Conservation (phyloP, 441 rosid genomes). For the Gossypium gossypioides region DNA sequence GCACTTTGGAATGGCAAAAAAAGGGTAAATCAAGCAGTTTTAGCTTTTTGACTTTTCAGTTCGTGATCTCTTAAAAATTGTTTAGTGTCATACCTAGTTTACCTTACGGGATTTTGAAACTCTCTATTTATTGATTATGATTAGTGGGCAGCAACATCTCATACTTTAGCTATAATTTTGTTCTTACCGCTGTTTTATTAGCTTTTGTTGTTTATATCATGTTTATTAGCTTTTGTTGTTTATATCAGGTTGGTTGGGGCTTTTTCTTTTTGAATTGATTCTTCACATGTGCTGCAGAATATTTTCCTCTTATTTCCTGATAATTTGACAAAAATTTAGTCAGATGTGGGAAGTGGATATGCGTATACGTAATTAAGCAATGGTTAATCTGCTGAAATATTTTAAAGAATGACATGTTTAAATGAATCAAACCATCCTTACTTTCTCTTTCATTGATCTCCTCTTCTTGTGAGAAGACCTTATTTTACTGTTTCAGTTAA, state of each 20-base stretch:
- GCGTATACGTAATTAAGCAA: too few species aligned
- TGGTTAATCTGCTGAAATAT: background rate
- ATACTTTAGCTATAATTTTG: background rate
- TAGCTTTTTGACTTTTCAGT: background rate
- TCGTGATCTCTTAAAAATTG: background rate
- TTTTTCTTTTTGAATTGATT: background rate
- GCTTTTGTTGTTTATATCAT: background rate
- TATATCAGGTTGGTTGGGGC: background rate
- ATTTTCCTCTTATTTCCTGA: background rate
- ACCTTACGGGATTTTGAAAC: background rate
- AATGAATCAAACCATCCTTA: slow-evolving; percentile 17
- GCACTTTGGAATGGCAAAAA: background rate
- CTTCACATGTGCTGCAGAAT: background rate
- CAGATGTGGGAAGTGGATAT: background rate
- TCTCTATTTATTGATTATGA: background rate
- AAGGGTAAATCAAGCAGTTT: background rate
- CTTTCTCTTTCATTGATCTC: slow-evolving; percentile 17
- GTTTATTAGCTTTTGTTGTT: background rate
- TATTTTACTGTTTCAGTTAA: slow-evolving; percentile 10
- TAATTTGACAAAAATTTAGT: background rate
- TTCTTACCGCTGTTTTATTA: background rate
- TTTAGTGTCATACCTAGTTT: background rate
- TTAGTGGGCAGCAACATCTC: background rate
- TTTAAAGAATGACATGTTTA: slow-evolving; percentile 6
- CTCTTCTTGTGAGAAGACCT: slow-evolving; percentile 12